Base-by-base conservation (phyloP, 306 rosid genomes). In the Abrus precatorius region DNA sequence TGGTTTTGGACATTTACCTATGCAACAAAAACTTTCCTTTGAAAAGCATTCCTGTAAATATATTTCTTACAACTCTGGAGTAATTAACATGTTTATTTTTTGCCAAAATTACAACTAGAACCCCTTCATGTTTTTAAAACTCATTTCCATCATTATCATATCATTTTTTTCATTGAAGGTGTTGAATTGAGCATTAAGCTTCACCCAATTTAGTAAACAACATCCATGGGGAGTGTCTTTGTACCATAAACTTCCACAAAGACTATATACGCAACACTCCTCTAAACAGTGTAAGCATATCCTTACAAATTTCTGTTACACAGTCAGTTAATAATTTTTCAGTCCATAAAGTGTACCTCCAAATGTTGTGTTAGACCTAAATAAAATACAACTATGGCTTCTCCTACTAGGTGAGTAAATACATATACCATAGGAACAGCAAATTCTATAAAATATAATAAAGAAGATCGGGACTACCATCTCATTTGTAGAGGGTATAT, bases 401-500 rank as follows among this genome's bases (percentile, higher is more conserved):
- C 20, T 20, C 20, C 20, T 20, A 20, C 20, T 20, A 20, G 20
- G 20, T 20, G 20, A 20, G 20, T 20, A 20, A 27, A 49, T 65
- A 12, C n/a, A 82, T 72, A 77, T 29, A 81, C 56, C 79, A 86
- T 63, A 68, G 14, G 54, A 77, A 74, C 40, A 77, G 27, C 30
- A 47, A 64, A 41, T 66, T 53, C 56, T 6, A 9, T n/a, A 9
- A 40, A 40, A 66, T 34, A 34, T 33, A 63, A 76, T 14, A 56
- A 78, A 77, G 76, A 76, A 32, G 65, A 80, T 52, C 10, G 40
- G 36, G 28, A 11, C 43, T 52, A 64, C 38, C 60, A 82, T 69
- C 74, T 66, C 27, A 36, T 57, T 79, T 45, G 2, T 66, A 62
- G 8, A 49, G 60, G 14, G 43, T 69, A 59, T 30, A 72, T 73